Conservation (phyloP, 2,329 filamentous ascomycete species). For the Aspergillus pseudoviridinutans region DNA sequence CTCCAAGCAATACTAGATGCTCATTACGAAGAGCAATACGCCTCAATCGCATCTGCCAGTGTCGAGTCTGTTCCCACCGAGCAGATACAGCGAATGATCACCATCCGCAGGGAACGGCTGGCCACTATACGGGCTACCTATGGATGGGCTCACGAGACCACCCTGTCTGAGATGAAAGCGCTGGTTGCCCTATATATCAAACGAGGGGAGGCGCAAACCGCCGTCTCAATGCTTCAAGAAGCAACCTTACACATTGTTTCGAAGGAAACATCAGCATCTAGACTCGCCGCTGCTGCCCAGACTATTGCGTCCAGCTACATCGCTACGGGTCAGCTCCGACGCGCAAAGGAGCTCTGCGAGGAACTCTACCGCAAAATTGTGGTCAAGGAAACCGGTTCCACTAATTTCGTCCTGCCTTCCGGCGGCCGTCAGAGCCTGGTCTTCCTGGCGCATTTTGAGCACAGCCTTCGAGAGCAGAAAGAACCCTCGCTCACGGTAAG, state of each 20-base stretch:
- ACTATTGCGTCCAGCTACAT: constrained; percentile 38
- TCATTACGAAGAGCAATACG: constrained; percentile 37
- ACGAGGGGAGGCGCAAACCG: constrained; percentile 28
- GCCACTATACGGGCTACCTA: constrained; percentile 27
- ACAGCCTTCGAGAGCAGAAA: constrained; percentile 26
- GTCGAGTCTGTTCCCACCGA: constrained; percentile 22
- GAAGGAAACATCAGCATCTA: constrained; percentile 27
- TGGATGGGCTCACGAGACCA: constrained; percentile 40
- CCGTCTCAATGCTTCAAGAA: constrained; percentile 31
- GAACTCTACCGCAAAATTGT: constrained; percentile 40
- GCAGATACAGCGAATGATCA: constrained; percentile 29
- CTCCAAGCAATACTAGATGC: constrained; percentile 33
- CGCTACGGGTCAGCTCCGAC: constrained; percentile 27
- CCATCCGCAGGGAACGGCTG: constrained; percentile 29
- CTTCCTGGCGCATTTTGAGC: constrained; percentile 44
- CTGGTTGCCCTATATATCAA: constrained; percentile 33
- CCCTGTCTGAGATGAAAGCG: constrained; percentile 35
- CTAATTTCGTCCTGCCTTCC: constrained; percentile 27
- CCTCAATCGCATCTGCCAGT: constrained; percentile 16
- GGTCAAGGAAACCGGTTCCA: constrained; percentile 31
- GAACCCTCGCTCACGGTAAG: constrained; percentile 27
- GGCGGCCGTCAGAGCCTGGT: constrained; percentile 31
- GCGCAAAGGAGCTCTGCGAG: constrained; percentile 30
- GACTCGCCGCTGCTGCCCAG: constrained; percentile 31
- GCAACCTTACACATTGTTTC: constrained; percentile 31